Conservation (phyloP, 2,329 filamentous ascomycete genomes). For the Cylindrodendrum hubeiense region DNA sequence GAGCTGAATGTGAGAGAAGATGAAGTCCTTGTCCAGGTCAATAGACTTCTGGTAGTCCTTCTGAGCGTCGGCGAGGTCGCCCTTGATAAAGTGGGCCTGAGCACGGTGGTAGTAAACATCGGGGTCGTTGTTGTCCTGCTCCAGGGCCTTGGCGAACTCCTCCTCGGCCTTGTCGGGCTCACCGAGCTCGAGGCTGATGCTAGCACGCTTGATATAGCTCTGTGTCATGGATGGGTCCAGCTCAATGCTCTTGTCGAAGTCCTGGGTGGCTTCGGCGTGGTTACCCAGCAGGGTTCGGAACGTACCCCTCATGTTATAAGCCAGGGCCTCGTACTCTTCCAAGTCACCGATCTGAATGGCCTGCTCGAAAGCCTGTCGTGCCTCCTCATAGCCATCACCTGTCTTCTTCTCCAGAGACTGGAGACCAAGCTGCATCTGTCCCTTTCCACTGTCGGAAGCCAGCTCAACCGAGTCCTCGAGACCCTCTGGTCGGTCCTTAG, state of each 20-base stretch:
- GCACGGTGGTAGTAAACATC: constrained; percentile 99
- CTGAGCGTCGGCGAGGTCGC: constrained; percentile 91
- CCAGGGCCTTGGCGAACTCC: constrained; percentile 88
- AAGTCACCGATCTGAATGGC: constrained; percentile 86
- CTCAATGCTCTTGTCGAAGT: constrained; percentile 94
- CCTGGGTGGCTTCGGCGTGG: constrained; percentile 82
- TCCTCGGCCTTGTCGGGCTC: constrained; percentile 87
- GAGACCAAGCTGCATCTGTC: constrained; percentile 86
- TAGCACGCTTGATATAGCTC: constrained; percentile 98
- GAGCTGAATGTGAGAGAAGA: constrained; percentile 99
- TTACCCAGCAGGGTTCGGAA: constrained; percentile 94
- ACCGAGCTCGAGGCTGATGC: constrained; percentile 95
- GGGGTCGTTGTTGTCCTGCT: constrained; percentile 88
- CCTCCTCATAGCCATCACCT: constrained; percentile 91
- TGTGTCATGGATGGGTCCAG: constrained; percentile 90
- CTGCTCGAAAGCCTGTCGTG: constrained; percentile 86
- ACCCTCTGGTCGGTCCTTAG: constrained; percentile 81
- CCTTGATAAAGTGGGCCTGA: constrained; percentile 97
- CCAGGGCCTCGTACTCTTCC: constrained; percentile 86
- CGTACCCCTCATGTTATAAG: constrained; percentile 96
- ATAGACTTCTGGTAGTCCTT: constrained; percentile 99
- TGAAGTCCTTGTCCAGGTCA: constrained; percentile 94
- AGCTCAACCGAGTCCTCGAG: constrained; percentile 87
- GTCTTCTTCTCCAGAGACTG: constrained; percentile 87
- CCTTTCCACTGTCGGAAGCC: constrained; percentile 82